Percentiles rank a stretch among this genome's conserved stretches.
phyloP scores from a whole-genome alignment of 2,329 filamentous ascomycete genomes.

The Exophiala xenobiotica region DNA sequence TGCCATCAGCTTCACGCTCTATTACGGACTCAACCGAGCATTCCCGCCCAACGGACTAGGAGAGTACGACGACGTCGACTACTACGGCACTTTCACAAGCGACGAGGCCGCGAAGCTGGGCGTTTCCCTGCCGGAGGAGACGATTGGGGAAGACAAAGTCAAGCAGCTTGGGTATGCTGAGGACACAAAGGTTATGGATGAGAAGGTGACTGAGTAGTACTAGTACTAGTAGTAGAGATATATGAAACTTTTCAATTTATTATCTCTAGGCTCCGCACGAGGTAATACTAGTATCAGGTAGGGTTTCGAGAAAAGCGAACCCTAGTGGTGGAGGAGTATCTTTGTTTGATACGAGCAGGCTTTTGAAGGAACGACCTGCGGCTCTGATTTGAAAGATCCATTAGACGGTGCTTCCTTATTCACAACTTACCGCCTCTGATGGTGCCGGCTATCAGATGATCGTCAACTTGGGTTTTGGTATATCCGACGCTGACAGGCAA shows the following conservation, averaged over 20 bases:
- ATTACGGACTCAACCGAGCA: conserved; percentile 34
- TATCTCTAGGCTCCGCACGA: no score
- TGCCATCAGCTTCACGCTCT: conserved; percentile 39
- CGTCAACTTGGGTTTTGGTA: no score
- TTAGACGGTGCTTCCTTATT: no score
- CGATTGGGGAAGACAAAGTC: conserved; percentile 3
- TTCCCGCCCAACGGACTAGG: conserved; percentile 23
- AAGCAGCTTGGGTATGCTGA: background rate
- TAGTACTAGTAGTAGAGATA: background rate
- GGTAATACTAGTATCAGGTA: no score
- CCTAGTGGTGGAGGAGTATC: no score
- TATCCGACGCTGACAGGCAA: no score
- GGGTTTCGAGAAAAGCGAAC: no score
- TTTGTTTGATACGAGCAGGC: no score
- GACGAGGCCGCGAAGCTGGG: conserved; percentile 24
- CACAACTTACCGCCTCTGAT: no score
- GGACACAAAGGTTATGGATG: background rate
- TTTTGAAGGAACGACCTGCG: no score
- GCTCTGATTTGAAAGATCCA: no score
- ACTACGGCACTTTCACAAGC: conserved; percentile 17
- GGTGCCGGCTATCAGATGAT: no score
- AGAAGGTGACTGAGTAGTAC: background rate
- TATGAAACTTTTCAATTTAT: background rate
- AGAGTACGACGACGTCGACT: conserved; percentile 25
- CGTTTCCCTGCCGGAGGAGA: conserved; percentile 16